Percentiles rank a stretch among this genome's conserved stretches.
phyloP scores from a whole-genome alignment of 2,329 filamentous ascomycete genomes.

The Cylindrodendrum hubeiense region DNA sequence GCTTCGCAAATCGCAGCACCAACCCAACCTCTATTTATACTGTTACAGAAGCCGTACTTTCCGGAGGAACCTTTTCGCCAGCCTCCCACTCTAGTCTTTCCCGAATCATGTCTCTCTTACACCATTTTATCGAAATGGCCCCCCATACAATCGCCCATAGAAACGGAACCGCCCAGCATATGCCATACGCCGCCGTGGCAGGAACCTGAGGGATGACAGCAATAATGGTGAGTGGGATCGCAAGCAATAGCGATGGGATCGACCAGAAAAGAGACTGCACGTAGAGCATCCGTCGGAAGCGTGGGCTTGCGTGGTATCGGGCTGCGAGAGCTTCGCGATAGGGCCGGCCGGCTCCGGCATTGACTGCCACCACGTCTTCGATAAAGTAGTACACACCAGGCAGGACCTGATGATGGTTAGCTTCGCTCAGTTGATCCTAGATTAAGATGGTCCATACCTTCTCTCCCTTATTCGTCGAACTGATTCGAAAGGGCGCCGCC shows the following conservation, averaged over 20 bases:
- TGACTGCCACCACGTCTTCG: slow-evolving; percentile 76
- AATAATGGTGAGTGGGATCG: slow-evolving; percentile 51
- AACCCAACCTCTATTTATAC: slow-evolving; percentile 25
- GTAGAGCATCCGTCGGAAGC: slow-evolving; percentile 56
- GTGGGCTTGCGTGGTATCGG: slow-evolving; percentile 55
- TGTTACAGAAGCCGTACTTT: slow-evolving; percentile 10
- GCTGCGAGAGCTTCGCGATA: slow-evolving; percentile 57
- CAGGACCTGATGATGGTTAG: slow-evolving; percentile 58
- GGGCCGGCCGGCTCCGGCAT: slow-evolving; percentile 67
- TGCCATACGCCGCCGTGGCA: slow-evolving; percentile 51
- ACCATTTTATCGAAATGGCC: slow-evolving; percentile 50
- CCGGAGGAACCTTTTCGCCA: slow-evolving; percentile 32
- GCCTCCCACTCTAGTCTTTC: slow-evolving; percentile 55
- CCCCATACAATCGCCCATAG: slow-evolving; percentile 53
- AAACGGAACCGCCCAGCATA: slow-evolving; percentile 56
- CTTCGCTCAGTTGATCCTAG: too few relatives aligned
- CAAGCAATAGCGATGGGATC: slow-evolving; percentile 53
- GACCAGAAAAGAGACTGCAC: slow-evolving; percentile 57
- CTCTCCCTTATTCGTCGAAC: slow-evolving; percentile 70
- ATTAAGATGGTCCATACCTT: slow-evolving; percentile 39
- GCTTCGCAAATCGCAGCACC: not conserved
- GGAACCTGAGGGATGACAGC: slow-evolving; percentile 51
- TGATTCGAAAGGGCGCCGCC: slow-evolving; percentile 71
- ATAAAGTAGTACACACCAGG: slow-evolving; percentile 74
- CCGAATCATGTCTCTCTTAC: slow-evolving; percentile 52